Evolutionary conservation across 169 alveolate species (phyloP), one percentile per base, ranked within the genome.

Genomic region (Plasmodium relictum): DNA sequence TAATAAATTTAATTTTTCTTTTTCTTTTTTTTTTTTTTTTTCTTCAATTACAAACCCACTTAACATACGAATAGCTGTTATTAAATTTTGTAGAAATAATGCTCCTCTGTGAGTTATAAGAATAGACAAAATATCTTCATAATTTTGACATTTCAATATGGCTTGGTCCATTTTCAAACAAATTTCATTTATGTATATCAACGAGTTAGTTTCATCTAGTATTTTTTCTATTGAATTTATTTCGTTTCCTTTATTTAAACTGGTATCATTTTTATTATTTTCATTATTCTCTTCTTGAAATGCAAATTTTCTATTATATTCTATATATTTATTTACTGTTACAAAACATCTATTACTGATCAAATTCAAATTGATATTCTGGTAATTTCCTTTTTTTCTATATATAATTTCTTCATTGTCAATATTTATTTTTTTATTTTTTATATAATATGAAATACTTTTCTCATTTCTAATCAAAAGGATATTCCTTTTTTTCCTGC

Each of bases 51-150:
- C 96, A 66, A 92, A 92, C 16, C 87, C 92, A 37, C 91, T 88
- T 83, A 94, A 45, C 92, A 92, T 69, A 26, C 89, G 90, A 72
- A 94, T 92, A 3, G 93, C 95, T 48, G 95, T 94, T 22, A 94
- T 93, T 48, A 92, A 76, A 69, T 94, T 94, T 89, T 94, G 95
- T 44, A 94, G 88, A 76, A 88, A 94, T 91, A 94, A 74, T 24
- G 85, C 96, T 31, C 96, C 96, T 89, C 96, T 89, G 66, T 94
- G 96, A 7, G 96, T 94, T 16, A 94, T 92, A 48, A 94, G 87
- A 26, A 92, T 61, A 10, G 89, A 89, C 10, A 94, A 85, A 24
- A 94, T 56, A 39, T 92, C 94, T 52, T 94, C 96, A 68, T 92
- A 91, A 56, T 89, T 91, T 26, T 92, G 88, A 73, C 95, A 94